Percentiles rank a stretch among this genome's conserved stretches.
Evolutionary conservation across 106 monocot species (phyloP).

Genomic region (Acanthochlamys bracteata): DNA sequence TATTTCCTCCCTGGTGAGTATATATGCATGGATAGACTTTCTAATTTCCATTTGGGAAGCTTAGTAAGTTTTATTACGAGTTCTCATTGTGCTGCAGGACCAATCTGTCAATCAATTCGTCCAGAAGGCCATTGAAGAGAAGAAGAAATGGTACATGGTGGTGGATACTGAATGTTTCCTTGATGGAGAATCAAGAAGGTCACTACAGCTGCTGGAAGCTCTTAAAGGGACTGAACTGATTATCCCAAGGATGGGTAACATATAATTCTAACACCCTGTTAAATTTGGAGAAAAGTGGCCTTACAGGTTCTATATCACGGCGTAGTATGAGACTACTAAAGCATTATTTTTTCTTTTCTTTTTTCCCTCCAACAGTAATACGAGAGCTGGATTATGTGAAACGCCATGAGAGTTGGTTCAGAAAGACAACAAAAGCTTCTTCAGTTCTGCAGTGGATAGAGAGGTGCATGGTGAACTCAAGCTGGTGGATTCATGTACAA

Average conservation of each 20-base stretch:
- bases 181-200: constrained; percentile 57
- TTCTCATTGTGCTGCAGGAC: constrained; percentile 8
- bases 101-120: constrained; percentile 7
- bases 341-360: neutral
- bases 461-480: constrained; percentile 62
- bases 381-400: constrained; percentile 32
- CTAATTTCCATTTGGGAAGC: neutral
- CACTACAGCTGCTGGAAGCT: constrained; percentile 77
- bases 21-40: neutral
- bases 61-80: neutral
- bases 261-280: neutral
- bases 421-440: constrained; percentile 29
- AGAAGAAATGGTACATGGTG: constrained; percentile 72
- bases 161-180: constrained; percentile 68
- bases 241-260: constrained; percentile 77
- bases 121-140: constrained; percentile 16
- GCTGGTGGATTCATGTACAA: constrained; percentile 97
- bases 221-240: constrained; percentile 75
- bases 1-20: constrained; percentile 1
- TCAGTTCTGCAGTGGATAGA: constrained; percentile 73
- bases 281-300: too few relatives aligned
- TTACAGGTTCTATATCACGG: too few relatives aligned
- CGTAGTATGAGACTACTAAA: too few relatives aligned
- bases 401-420: constrained; percentile 21
- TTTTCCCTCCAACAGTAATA: constrained; percentile 12